Base-by-base conservation (phyloP, 2,329 filamentous ascomycete genomes). In the Phialophora expanda region DNA sequence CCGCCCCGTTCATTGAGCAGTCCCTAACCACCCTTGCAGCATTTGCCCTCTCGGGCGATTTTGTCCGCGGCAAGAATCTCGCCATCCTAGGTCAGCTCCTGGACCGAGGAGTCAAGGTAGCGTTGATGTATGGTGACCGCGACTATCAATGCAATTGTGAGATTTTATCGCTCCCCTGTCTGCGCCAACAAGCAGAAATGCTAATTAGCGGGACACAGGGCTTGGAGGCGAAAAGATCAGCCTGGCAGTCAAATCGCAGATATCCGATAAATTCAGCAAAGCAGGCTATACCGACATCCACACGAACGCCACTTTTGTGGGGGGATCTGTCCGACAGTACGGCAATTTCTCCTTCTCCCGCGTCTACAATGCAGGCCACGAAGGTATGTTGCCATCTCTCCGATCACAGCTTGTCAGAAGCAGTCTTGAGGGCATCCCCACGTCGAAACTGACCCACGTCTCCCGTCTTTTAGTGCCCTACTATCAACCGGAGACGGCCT, bases 401-500 rank as follows among this genome's bases (percentile, higher is more conserved):
- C n/a, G 22, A 8, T 38, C 34, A 4, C 11, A 14, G 34, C 34
- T 14, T 2, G 34, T 14, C 34, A 38, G 34, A 17, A 28, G 5
- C 34, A 38, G 34, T 38, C 14, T 14, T 14, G 17, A 17, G 34
- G 4, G 3, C 34, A 38, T 14, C 12, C 1, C 11, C 24, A 14
- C 9, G 46, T 24, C 9, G 46, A 50, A 24, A 32, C 53, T 55
- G 28, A 55, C 53, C 14, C 28, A 24, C 24, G 30, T 30, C 28
- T 20, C 24, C 7, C 28, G 14, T 34, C 51, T 2, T 24, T 12
- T n/a, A 55, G 81, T 84, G 1, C 82, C 83, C 12, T 79, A 80
- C 0, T 86, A 86, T 69, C 84, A 87, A 71, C 85, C 85, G 0
- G 78, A 85, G 70, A 84, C 83, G 0, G 79, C 81, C 1, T 85